A percentile compares a stretch with the other conserved stretches of the same genome.
Evolutionary conservation across 768 basidiomycete genomes (phyloP).

Genomic region (Phylloporus sp.): DNA sequence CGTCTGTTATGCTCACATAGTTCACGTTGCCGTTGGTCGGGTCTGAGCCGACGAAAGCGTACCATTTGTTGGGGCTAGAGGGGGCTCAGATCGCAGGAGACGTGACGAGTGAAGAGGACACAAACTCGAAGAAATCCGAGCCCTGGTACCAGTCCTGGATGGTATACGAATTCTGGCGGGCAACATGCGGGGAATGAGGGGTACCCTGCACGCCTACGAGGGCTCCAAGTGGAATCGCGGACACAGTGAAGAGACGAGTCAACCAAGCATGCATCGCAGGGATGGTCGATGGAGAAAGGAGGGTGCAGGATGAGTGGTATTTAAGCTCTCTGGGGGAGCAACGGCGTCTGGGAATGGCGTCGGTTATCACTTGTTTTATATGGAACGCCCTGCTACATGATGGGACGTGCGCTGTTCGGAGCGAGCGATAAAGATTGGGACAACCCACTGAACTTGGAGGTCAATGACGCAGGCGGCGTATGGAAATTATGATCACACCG

Average conservation of each 20-base stretch:
- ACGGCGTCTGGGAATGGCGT: not conserved
- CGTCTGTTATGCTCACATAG: slow-evolving; percentile 47
- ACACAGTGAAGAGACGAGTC: slow-evolving; percentile 24
- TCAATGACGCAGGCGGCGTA: not conserved
- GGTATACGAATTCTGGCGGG: slow-evolving; percentile 22
- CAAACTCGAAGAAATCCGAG: slow-evolving; percentile 52
- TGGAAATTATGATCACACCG: not conserved
- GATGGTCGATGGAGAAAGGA: not conserved
- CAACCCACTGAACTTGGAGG: not conserved
- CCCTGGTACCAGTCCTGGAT: slow-evolving; percentile 40
- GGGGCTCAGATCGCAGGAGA: not conserved
- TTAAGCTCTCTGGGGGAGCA: not conserved
- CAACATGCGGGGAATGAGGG: not conserved
- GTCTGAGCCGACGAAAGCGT: slow-evolving; percentile 56
- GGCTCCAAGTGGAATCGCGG: slow-evolving; percentile 27
- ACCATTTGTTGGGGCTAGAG: slow-evolving; percentile 54
- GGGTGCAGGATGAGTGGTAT: not conserved
- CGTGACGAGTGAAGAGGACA: slow-evolving; percentile 3
- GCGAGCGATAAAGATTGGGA: not conserved
- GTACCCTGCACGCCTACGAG: slow-evolving; percentile 25
- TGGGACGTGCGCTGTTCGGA: not conserved
- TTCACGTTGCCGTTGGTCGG: slow-evolving; percentile 71
- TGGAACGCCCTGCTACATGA: not conserved
- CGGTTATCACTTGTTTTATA: not conserved
- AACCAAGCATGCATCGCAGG: slow-evolving; percentile 23